A percentile compares a stretch with the other conserved stretches of the same genome.
Conservation (phyloP, 768 basidiomycete species). For the Kwoniella newhampshirensis region DNA sequence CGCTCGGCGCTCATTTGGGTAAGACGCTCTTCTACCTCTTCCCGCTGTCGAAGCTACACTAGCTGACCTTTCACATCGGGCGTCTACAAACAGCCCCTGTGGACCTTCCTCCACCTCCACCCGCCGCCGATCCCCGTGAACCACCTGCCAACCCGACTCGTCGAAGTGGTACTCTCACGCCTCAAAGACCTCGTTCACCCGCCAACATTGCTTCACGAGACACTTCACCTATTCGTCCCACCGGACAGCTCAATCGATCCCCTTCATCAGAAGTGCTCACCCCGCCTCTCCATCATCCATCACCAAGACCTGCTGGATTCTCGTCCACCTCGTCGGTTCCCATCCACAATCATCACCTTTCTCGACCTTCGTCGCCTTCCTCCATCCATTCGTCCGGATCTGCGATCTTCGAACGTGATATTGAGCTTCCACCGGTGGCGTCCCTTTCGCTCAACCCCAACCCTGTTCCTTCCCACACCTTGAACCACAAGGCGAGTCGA, state of each 20-base stretch:
- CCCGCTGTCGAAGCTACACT: too few relatives aligned
- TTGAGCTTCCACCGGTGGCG: slow-evolving; percentile 58
- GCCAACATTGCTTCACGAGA: slow-evolving; percentile 13
- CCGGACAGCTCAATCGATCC: slow-evolving; percentile 3
- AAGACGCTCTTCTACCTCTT: too few relatives aligned
- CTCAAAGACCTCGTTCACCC: slow-evolving; percentile 29
- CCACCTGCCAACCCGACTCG: slow-evolving; percentile 33
- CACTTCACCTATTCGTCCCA: slow-evolving; percentile 7
- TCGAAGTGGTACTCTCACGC: slow-evolving; percentile 28
- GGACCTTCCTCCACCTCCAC: slow-evolving; percentile 46
- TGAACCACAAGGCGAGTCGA: slow-evolving; percentile 43
- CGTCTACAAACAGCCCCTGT: slow-evolving; percentile 31
- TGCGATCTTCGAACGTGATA: slow-evolving; percentile 88
- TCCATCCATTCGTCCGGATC: slow-evolving; percentile 71
- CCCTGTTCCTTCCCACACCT: slow-evolving; percentile 31
- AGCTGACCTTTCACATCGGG: too few relatives aligned
- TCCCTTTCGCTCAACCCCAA: slow-evolving; percentile 46
- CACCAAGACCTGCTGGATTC: slow-evolving; percentile 4
- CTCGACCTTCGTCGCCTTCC: slow-evolving; percentile 42
- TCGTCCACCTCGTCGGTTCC: slow-evolving; percentile 50
- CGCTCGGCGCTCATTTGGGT: too few relatives aligned
- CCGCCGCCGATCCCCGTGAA: slow-evolving; percentile 45
- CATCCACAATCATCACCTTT: slow-evolving; percentile 32
- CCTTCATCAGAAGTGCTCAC: slow-evolving; percentile 6
- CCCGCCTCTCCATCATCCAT: slow-evolving; percentile 16